phyloP scores from a whole-genome alignment of 352 stramenopile genomes.

The Phytophthora parvispora region DNA sequence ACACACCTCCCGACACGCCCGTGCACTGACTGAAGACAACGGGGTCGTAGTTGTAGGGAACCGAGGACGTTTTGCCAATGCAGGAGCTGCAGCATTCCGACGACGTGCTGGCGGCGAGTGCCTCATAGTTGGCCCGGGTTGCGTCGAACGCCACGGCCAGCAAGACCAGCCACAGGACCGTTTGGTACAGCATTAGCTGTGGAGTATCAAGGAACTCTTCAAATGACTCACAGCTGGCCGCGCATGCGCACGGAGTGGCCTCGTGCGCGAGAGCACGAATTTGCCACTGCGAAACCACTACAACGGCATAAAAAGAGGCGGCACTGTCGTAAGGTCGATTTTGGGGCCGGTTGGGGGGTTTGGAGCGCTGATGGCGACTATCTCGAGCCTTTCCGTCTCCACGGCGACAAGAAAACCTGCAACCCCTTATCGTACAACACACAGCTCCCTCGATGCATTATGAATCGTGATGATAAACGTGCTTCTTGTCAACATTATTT shows the following conservation, averaged over 20 bases:
- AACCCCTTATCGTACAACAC: not conserved
- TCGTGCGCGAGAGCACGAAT: constrained; percentile 5
- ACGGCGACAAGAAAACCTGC: not conserved
- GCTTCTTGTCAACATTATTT: too few species aligned
- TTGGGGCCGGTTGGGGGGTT: too few species aligned
- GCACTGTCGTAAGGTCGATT: constrained; percentile 27
- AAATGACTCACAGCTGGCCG: constrained; percentile 19
- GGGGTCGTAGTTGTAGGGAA: constrained; percentile 77
- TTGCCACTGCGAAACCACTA: constrained; percentile 19
- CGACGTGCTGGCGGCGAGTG: constrained; percentile 8
- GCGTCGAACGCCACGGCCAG: constrained; percentile 10
- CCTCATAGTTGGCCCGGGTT: constrained; percentile 14
- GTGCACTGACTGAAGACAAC: constrained; percentile 66
- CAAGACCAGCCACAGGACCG: constrained; percentile 5
- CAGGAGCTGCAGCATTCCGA: constrained; percentile 68
- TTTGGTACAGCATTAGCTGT: constrained; percentile 9
- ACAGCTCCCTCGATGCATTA: not conserved
- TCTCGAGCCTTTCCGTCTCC: constrained; percentile 7
- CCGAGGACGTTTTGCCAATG: constrained; percentile 69
- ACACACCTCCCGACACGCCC: constrained; percentile 56
- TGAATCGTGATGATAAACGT: not conserved
- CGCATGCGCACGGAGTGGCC: constrained; percentile 1
- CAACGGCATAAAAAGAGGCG: constrained; percentile 31
- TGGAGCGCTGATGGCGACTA: constrained; percentile 14
- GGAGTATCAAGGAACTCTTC: constrained; percentile 1